These are phyloP conservation scores for Calonectria ilicicola DNA, from an alignment of 2,329 filamentous ascomycete genomes.

Conservation along the genomic window DNA sequence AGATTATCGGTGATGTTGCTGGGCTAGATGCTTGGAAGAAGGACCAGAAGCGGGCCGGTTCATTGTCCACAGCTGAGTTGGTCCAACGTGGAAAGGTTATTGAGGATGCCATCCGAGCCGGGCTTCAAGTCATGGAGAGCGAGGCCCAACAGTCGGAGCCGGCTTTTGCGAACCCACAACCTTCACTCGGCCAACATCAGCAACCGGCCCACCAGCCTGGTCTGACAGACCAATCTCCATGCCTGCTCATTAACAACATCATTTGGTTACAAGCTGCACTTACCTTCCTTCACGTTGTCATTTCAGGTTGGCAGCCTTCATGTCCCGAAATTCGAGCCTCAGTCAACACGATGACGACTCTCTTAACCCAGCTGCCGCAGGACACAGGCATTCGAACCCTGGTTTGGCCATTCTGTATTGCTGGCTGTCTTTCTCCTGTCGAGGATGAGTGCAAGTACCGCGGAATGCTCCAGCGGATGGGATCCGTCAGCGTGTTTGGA, in stretches of 20 bases:
- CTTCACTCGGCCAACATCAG: conserved; percentile 35
- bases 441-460: conserved; percentile 58
- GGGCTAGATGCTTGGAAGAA: conserved; percentile 68
- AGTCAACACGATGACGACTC: conserved; percentile 48
- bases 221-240: conserved; percentile 34
- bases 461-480: conserved; percentile 54
- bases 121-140: conserved; percentile 46
- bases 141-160: conserved; percentile 12
- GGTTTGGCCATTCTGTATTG: conserved; percentile 57
- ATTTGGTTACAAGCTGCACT: conserved; percentile 63
- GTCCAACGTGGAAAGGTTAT: conserved; percentile 57
- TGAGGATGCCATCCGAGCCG: conserved; percentile 50
- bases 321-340: conserved; percentile 53
- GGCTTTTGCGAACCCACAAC: conserved; percentile 1
- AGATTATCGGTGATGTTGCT: conserved; percentile 66
- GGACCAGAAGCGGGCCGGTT: conserved; percentile 54
- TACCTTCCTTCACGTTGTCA: conserved; percentile 61
- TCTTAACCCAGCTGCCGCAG: conserved; percentile 48
- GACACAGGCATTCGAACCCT: conserved; percentile 50
- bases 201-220: conserved; percentile 37
- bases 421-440: conserved; percentile 53
- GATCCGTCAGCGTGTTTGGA: conserved; percentile 58
- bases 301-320: conserved; percentile 64
- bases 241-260: conserved; percentile 46
- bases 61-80: conserved; percentile 59